A percentile compares a stretch with the other conserved stretches of the same genome.
Conservation (phyloP, 768 basidiomycete genomes). For the Trametes cinnabarina region DNA sequence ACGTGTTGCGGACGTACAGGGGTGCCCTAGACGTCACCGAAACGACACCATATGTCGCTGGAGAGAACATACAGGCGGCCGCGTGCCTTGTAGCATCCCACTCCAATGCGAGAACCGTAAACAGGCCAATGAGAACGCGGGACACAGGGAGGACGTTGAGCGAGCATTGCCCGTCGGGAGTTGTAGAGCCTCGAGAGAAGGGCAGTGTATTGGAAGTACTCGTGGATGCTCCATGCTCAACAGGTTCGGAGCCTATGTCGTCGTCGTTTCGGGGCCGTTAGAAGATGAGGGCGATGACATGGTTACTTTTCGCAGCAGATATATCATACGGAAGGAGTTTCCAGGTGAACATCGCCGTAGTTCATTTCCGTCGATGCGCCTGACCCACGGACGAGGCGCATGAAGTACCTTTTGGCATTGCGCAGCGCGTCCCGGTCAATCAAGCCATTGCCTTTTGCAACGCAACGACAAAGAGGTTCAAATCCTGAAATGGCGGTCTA, state of each 20-base stretch:
- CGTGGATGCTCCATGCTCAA: constrained; percentile 9
- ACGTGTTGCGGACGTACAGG: not conserved
- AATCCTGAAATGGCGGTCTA: too few species aligned
- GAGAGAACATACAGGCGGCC: not conserved
- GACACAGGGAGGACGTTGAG: not conserved
- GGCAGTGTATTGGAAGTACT: not conserved
- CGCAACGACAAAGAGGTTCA: too few species aligned
- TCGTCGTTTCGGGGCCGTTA: not conserved
- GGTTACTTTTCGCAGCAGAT: not conserved
- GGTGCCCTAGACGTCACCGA: constrained; percentile 8
- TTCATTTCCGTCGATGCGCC: constrained; percentile 2
- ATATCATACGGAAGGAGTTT: not conserved
- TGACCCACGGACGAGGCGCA: too few species aligned
- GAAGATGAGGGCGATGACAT: constrained; percentile 3
- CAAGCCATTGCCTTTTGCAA: too few species aligned
- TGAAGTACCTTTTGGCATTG: too few species aligned
- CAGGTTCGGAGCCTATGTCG: constrained; percentile 2
- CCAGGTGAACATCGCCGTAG: not conserved
- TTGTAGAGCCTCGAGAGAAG: not conserved
- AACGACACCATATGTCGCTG: not conserved
- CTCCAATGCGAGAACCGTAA: not conserved
- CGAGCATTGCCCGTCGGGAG: not conserved
- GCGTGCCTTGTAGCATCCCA: not conserved
- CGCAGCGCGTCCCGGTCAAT: too few species aligned
- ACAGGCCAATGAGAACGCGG: not conserved